phyloP scores from a whole-genome alignment of 2,329 filamentous ascomycete genomes.

The Xylariaceae sp. region DNA sequence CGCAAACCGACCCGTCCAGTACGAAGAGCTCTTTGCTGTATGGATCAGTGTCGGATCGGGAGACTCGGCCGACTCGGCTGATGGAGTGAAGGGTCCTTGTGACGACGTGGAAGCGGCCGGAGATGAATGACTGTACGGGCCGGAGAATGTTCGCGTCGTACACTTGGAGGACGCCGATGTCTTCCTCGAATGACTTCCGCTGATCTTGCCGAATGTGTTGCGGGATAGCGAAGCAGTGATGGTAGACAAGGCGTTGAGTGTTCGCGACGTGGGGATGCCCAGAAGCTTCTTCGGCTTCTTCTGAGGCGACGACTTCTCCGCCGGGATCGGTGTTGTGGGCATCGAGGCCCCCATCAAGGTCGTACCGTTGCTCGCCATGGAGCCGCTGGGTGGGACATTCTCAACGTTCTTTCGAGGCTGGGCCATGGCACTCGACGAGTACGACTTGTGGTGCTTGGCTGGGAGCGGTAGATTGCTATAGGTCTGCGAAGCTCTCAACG shows the following conservation, averaged over 20 bases:
- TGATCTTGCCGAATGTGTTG: constrained; percentile 28
- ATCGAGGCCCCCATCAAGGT: constrained; percentile 16
- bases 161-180: constrained; percentile 28
- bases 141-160: constrained; percentile 2
- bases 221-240: constrained; percentile 42
- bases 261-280: constrained; percentile 40
- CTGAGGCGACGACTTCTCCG: constrained; percentile 7
- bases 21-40: constrained; percentile 42
- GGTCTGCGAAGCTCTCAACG: constrained; percentile 16
- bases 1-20: constrained; percentile 59
- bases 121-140: constrained; percentile 5
- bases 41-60: constrained; percentile 34
- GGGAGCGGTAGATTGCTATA: constrained; percentile 18
- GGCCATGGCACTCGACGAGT: constrained; percentile 9
- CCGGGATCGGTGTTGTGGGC: constrained; percentile 4
- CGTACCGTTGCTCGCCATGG: constrained; percentile 7
- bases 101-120: constrained; percentile 11
- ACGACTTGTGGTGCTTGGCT: constrained; percentile 4
- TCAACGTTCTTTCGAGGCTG: constrained; percentile 16
- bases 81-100: constrained; percentile 1
- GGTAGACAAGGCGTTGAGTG: constrained; percentile 40
- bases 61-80: constrained; percentile 13
- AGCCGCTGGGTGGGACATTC: constrained; percentile 22
- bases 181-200: constrained; percentile 40
- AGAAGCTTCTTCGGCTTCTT: constrained; percentile 12